Base-by-base conservation (phyloP, 129 eudicot species). In the Helianthus tuberosus region DNA sequence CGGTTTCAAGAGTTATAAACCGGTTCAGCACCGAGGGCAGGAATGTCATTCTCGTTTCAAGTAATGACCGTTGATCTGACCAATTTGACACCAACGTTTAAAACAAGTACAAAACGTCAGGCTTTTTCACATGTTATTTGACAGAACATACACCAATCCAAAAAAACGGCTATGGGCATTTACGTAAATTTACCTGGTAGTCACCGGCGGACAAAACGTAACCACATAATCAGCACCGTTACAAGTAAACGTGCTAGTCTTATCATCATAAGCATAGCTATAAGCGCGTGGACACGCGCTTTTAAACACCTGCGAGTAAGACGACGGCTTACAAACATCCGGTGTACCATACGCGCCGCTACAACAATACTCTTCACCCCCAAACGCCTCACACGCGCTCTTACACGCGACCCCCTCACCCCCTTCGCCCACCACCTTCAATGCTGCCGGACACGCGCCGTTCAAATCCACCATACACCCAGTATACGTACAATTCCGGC, bases 331-430 rank as follows among this genome's bases (percentile, higher is more conserved):
- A 54, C 98, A 93, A 2, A 84, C 82, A 17, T 80, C 96, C 0
- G 98, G 96, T 11, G 86, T 75, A 6, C 80, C 89, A 48, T 82
- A 88, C 85, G 87, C 96, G 75, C 98, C 98, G 38, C 89, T 86
- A 55, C 98, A 93, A 51, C 98, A 93, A 71, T 90, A 90, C 84
- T 93, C 58, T 2, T 78, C 73, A 3, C 64, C 32, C 39, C 86
- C 80, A 72, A 93, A 88, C 13, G 95, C 96, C 67, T 84, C 95
- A 68, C 98, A 93, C 87, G 98, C 98, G 89, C 98, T 93, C 63
- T 80, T 93, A 65, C 98, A 93, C 81, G 95, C 98, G 3, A 87
- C 95, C 3, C 87, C 82, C 0, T 83, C 81, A 0, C 93, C 90
- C 3, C 74, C 83, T 3, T 16, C 8, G 35, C 79, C 75, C 76